These are phyloP conservation scores for Fusarium veterinarium DNA, from an alignment of 2,329 filamentous ascomycete genomes.

Conservation along the genomic window DNA sequence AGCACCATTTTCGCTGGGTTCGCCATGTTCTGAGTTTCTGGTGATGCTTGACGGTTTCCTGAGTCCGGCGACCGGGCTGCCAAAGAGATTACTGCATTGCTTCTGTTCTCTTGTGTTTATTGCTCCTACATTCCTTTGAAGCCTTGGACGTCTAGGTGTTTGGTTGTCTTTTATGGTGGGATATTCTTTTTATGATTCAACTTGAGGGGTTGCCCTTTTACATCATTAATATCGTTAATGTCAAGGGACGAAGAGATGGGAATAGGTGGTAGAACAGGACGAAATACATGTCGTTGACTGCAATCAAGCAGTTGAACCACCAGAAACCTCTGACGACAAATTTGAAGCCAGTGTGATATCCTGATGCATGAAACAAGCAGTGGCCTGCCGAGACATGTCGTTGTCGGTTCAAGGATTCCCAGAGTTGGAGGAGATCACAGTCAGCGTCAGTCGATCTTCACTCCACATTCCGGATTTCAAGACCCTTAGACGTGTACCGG, in stretches of 20 bases:
- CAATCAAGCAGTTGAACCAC: conserved; percentile 21
- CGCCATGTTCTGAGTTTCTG: conserved; percentile 51
- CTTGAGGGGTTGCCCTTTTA: conserved; percentile 20
- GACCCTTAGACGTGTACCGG: conserved; percentile 4
- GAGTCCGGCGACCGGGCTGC: not conserved
- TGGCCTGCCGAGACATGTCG: not conserved
- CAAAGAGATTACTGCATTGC: conserved; percentile 5
- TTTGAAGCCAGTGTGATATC: not conserved
- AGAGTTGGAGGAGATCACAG: not conserved
- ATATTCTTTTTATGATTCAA: conserved; percentile 30
- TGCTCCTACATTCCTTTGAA: conserved; percentile 41
- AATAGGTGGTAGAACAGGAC: conserved; percentile 16
- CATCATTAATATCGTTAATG: conserved; percentile 40
- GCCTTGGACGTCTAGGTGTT: conserved; percentile 46
- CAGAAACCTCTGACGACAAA: not conserved
- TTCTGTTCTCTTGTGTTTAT: conserved; percentile 35
- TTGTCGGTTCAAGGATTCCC: not conserved
- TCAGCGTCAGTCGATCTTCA: conserved; percentile 4
- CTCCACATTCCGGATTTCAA: conserved; percentile 30
- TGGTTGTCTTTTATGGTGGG: conserved; percentile 36
- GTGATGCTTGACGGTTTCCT: not conserved
- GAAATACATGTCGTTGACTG: conserved; percentile 27
- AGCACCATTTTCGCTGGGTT: conserved; percentile 55
- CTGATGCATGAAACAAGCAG: not conserved
- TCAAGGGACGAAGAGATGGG: not conserved